Evolutionary conservation across 495 filamentous ascomycete genomes (phyloP).

Genomic region (Lasiosphaeris hirsuta): DNA sequence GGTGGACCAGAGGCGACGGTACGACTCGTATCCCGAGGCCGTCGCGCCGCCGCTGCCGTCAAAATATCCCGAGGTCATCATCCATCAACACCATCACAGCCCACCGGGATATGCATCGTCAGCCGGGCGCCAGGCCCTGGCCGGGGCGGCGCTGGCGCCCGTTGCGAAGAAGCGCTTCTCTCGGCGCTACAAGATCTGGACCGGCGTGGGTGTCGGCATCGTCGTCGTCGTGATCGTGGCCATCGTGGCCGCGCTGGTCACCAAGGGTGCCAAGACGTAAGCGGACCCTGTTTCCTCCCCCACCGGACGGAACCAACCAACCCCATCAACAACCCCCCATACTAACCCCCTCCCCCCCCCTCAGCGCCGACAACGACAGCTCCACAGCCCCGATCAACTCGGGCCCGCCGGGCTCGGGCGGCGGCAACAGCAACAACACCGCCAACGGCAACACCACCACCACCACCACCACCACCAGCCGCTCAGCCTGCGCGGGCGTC

Average conservation of each 20-base stretch:
- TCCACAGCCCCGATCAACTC: background rate
- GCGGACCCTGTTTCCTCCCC: background rate
- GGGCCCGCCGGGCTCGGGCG: background rate
- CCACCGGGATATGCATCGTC: background rate
- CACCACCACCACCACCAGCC: background rate
- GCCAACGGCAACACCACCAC: background rate
- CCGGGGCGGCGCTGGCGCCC: background rate
- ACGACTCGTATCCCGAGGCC: background rate
- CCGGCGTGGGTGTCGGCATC: background rate
- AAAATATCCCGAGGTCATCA: background rate
- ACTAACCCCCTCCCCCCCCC: background rate
- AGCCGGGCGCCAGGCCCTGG: background rate
- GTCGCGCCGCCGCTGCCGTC: background rate
- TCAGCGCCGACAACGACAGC: background rate
- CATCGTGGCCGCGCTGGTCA: constrained; percentile 4
- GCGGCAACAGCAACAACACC: background rate
- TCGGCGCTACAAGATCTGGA: background rate
- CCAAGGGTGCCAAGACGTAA: background rate
- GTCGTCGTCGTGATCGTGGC: constrained; percentile 1
- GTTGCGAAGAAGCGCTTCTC: background rate
- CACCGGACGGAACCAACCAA: background rate
- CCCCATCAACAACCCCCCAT: background rate
- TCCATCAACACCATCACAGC: background rate
- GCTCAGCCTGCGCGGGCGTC: constrained; percentile 1
- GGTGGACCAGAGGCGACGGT: background rate